Percentiles rank a stretch among this genome's conserved stretches.
These are phyloP conservation scores for Perkinsela sp. DNA, from an alignment of 208 protist genomes.

Conservation along the genomic window DNA sequence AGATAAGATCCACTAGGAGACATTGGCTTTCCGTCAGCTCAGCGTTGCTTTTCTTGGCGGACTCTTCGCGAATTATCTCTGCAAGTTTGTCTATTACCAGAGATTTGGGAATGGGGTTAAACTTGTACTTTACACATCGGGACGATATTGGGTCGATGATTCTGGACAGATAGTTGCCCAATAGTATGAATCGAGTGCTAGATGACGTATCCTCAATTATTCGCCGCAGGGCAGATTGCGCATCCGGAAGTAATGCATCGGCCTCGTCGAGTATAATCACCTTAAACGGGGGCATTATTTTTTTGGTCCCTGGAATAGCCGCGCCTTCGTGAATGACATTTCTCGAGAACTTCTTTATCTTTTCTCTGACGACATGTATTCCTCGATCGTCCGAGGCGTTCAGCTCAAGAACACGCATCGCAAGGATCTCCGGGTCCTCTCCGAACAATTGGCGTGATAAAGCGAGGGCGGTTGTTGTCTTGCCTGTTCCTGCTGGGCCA, in stretches of 20 bases:
- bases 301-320: not conserved
- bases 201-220: conserved; percentile 91
- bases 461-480: conserved; percentile 59
- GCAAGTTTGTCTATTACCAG: not conserved
- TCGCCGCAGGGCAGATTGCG: conserved; percentile 86
- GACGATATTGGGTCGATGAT: conserved; percentile 81
- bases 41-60: not conserved
- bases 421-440: conserved; percentile 29
- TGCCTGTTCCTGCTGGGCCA: conserved; percentile 74
- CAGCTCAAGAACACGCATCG: conserved; percentile 64
- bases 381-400: conserved; percentile 97
- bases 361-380: conserved; percentile 87
- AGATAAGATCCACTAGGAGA: not conserved
- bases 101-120: conserved; percentile 62
- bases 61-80: not conserved
- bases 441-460: conserved; percentile 74
- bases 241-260: conserved; percentile 89
- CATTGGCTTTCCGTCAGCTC: not conserved
- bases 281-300: conserved; percentile 41
- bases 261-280: conserved; percentile 96
- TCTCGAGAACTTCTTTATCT: conserved; percentile 90
- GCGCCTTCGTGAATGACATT: conserved; percentile 17
- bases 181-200: conserved; percentile 89
- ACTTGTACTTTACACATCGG: conserved; percentile 92
- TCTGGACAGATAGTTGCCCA: conserved; percentile 95